Evolutionary conservation across 371 early-diverging fungal species (phyloP).

Genomic region (Saksenaea vasiformis): DNA sequence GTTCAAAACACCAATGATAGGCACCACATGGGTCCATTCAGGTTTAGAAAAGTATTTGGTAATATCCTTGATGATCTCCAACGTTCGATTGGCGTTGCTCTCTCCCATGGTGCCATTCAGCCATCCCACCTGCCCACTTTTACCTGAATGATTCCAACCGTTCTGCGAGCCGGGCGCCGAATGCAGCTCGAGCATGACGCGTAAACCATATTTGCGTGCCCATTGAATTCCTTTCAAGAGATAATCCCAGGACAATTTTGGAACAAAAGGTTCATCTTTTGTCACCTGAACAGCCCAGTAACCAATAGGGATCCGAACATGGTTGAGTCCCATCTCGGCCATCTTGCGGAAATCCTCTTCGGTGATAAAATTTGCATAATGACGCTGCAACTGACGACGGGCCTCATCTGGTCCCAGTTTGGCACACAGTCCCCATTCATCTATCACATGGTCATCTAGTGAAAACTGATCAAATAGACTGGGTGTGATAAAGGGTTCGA

Average conservation of each 20-base stretch:
- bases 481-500: constrained; percentile 77
- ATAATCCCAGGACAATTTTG: constrained; percentile 56
- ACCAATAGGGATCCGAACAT: constrained; percentile 76
- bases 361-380: constrained; percentile 71
- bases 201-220: constrained; percentile 68
- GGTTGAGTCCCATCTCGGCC: constrained; percentile 67
- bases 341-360: constrained; percentile 69
- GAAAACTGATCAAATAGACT: constrained; percentile 67
- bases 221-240: constrained; percentile 62
- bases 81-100: constrained; percentile 31
- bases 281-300: constrained; percentile 66
- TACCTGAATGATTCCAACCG: constrained; percentile 76
- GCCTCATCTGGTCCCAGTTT: constrained; percentile 63
- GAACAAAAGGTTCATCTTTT: constrained; percentile 61
- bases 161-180: constrained; percentile 81
- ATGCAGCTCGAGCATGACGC: constrained; percentile 77
- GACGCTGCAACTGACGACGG: constrained; percentile 46
- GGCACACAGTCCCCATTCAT: constrained; percentile 69
- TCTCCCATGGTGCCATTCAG: constrained; percentile 43
- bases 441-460: constrained; percentile 33
- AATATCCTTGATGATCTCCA: constrained; percentile 39
- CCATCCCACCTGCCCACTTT: constrained; percentile 49
- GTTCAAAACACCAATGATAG: constrained; percentile 58
- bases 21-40: constrained; percentile 52
- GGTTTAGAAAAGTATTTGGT: constrained; percentile 42